Evolutionary conservation across 305 asterid species (phyloP), one percentile per base, ranked within the genome.

Genomic region (Fraxinus ornus): DNA sequence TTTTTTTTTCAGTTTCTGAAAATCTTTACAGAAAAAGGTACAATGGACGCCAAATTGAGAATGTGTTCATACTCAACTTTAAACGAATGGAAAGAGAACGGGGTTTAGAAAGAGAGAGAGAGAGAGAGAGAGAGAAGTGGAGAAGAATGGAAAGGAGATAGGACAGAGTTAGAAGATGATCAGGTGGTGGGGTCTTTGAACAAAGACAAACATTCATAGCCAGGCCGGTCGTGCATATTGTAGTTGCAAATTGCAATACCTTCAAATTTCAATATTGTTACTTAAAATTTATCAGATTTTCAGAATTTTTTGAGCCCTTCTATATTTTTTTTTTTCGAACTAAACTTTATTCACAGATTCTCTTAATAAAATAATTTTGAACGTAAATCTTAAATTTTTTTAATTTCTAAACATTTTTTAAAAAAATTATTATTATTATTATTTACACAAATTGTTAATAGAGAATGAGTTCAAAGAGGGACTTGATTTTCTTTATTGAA

Each of bases 151-250:
- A 72, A 44, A 60, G 36, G 33, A 33, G 74, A 79, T 4, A 47
- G 81, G 86, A 81, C 75, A 76, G 80, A 60, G 75, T 28, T 76
- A 19, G 82, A 57, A 79, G 76, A 80, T 17, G 85, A 49, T 76
- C 85, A 2, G 79, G 80, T 44, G 82, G 86, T 80, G 55, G 86
- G 88, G 82, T 75, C 85, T 37, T 3, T 7, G 22, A 33, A 5
- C 64, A 0, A 82, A 84, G 89, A 84, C 89, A 80, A 68, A 86
- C 87, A 88, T 86, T 84, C 91, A 88, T 82, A 78, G 83, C 85
- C n/a, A 41, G 81, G 75, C 19, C 75, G 5, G 37, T 35, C 37
- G 37, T 5, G 36, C 41, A 36, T 36, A 36, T 36, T 36, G 41
- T 36, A 36, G 41, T 28, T 28, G 32, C 1, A 28, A 1, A n/a